Evolutionary conservation across 805 yeast species (phyloP).

Genomic region (Ogataea paradorogensis): DNA sequence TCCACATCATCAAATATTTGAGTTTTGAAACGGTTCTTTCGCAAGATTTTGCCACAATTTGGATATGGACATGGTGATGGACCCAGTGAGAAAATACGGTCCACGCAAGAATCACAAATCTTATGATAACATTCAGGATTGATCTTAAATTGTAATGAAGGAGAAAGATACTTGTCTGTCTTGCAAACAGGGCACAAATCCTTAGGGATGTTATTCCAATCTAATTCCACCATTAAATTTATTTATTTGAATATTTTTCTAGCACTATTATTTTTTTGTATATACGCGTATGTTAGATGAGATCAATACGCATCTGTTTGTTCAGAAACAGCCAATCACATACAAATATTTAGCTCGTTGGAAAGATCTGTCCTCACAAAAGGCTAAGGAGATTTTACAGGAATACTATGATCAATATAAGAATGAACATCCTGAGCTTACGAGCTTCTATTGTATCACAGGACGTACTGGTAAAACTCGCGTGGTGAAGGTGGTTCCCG

Average conservation of each 20-base stretch:
- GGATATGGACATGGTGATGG: slow-evolving; percentile 97
- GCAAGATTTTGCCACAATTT: slow-evolving; percentile 78
- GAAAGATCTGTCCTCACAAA: slow-evolving; percentile 16
- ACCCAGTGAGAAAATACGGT: slow-evolving; percentile 87
- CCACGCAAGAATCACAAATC: slow-evolving; percentile 96
- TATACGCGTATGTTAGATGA: slow-evolving; percentile 15
- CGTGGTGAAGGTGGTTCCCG: slow-evolving; percentile 14
- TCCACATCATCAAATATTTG: slow-evolving; percentile 88
- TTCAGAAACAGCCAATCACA: slow-evolving; percentile 27
- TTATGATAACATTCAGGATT: slow-evolving; percentile 98
- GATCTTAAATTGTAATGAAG: slow-evolving; percentile 86
- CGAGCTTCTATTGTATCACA: slow-evolving; percentile 14
- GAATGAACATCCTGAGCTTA: slow-evolving; percentile 12
- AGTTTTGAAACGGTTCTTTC: slow-evolving; percentile 86
- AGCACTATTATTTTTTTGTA: background rate
- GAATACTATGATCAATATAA: slow-evolving; percentile 21
- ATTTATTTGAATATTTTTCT: slow-evolving; percentile 1
- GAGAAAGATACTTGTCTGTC: slow-evolving; percentile 89
- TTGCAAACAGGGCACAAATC: slow-evolving; percentile 93
- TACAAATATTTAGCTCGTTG: slow-evolving; percentile 23
- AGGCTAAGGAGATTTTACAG: slow-evolving; percentile 23
- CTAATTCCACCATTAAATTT: slow-evolving; percentile 31
- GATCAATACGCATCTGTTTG: slow-evolving; percentile 19
- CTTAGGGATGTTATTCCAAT: slow-evolving; percentile 35
- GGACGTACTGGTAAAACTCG: slow-evolving; percentile 15